phyloP scores from a whole-genome alignment of 2,329 filamentous ascomycete species.

The Trichoderma atrobrunneum region DNA sequence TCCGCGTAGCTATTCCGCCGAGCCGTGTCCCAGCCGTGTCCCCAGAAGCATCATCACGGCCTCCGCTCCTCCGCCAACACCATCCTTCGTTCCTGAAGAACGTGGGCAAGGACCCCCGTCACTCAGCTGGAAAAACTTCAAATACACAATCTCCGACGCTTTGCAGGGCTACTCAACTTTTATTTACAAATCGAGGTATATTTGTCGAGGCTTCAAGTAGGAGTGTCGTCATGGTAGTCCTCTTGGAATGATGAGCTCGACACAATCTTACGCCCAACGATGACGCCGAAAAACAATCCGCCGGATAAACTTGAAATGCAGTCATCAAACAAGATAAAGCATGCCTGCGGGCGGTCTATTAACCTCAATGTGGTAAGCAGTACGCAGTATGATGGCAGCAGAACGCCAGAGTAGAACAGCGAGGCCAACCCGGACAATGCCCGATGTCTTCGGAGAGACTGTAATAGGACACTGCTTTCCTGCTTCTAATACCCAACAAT shows the following conservation, averaged over 20 bases:
- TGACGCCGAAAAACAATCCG: background rate
- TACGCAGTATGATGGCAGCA: background rate
- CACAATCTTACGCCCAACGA: background rate
- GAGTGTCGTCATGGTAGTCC: background rate
- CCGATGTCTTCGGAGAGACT: background rate
- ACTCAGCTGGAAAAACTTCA: background rate
- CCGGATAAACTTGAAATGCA: background rate
- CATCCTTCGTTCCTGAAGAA: background rate
- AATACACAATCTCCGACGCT: background rate
- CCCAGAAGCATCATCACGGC: background rate
- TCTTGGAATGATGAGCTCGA: background rate
- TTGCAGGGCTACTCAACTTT: background rate
- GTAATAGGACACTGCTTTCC: background rate
- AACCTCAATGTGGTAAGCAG: background rate
- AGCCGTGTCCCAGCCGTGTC: background rate
- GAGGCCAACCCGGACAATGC: background rate
- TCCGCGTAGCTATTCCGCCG: background rate
- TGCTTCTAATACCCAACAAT: background rate
- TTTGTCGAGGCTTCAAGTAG: background rate
- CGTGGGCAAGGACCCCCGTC: background rate
- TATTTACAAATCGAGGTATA: background rate
- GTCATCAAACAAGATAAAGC: background rate
- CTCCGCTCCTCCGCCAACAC: background rate
- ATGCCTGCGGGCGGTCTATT: background rate
- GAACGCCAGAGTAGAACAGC: background rate